These are phyloP conservation scores for Pleurotus eryngii DNA, from an alignment of 768 basidiomycete species.

Conservation along the genomic window DNA sequence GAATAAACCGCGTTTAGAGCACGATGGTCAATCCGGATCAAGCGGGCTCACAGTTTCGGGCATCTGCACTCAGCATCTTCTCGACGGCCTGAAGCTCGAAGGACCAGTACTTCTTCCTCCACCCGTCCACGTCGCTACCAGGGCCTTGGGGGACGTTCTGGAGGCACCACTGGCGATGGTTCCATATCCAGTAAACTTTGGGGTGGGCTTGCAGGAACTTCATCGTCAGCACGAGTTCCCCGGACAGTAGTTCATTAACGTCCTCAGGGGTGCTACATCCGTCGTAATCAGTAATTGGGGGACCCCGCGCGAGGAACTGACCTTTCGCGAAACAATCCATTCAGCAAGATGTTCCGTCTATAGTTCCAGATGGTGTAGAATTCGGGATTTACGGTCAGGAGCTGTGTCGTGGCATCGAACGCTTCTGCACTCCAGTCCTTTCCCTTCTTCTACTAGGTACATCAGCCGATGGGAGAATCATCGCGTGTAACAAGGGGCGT, in stretches of 20 bases:
- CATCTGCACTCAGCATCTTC: slow-evolving; percentile 87
- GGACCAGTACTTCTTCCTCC: slow-evolving; percentile 81
- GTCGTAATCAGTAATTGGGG: slow-evolving; percentile 33
- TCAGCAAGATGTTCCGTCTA: slow-evolving; percentile 72
- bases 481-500: slow-evolving; percentile 17
- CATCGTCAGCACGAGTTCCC: slow-evolving; percentile 82
- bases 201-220: slow-evolving; percentile 79
- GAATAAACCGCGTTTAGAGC: not conserved
- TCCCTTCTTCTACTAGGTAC: slow-evolving; percentile 54
- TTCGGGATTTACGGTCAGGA: slow-evolving; percentile 88
- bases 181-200: slow-evolving; percentile 99
- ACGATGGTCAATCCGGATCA: not conserved
- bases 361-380: slow-evolving; percentile 98
- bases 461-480: too few relatives aligned
- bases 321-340: slow-evolving; percentile 69
- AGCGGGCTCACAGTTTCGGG: slow-evolving; percentile 78
- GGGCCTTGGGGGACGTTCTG: slow-evolving; percentile 81
- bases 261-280: slow-evolving; percentile 39
- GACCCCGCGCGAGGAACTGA: slow-evolving; percentile 24
- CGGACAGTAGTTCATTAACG: slow-evolving; percentile 58
- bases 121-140: slow-evolving; percentile 47
- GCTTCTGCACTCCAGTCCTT: slow-evolving; percentile 72
- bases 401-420: slow-evolving; percentile 68
- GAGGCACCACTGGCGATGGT: slow-evolving; percentile 94
- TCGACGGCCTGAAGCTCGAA: slow-evolving; percentile 86